phyloP scores from a whole-genome alignment of 148 eudicot genomes.

The Amaranthus hypochondriacus region DNA sequence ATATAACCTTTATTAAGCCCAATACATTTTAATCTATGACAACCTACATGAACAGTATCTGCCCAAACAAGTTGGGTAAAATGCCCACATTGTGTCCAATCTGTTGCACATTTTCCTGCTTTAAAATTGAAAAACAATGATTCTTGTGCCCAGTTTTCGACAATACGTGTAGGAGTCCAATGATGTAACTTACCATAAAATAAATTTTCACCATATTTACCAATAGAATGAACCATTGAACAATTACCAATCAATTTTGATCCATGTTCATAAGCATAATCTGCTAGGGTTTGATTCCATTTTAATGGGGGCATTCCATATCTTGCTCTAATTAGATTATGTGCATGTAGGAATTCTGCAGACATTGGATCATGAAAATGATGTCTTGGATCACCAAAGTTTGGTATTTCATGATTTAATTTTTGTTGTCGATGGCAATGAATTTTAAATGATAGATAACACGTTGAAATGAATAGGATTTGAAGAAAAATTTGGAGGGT shows the following conservation, averaged over 20 bases:
- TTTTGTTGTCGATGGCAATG: neutral
- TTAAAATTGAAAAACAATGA: constrained; percentile 13
- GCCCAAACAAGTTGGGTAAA: constrained; percentile 37
- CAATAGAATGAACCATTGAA: constrained; percentile 24
- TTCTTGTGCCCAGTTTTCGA: constrained; percentile 33
- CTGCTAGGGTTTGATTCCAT: constrained; percentile 23
- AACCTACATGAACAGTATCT: constrained; percentile 26
- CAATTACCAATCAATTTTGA: constrained; percentile 8
- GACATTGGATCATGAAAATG: neutral
- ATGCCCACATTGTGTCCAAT: constrained; percentile 32
- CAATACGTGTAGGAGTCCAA: constrained; percentile 29
- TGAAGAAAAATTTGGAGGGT: constrained; percentile 14
- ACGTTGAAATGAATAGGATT: constrained; percentile 2
- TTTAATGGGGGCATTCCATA: constrained; percentile 20
- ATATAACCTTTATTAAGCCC: constrained; percentile 17
- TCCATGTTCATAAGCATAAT: constrained; percentile 27
- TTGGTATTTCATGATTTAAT: no score
- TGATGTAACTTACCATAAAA: constrained; percentile 29
- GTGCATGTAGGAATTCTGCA: constrained; percentile 27
- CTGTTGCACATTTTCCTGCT: constrained; percentile 7
- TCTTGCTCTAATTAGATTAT: constrained; percentile 24
- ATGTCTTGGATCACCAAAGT: neutral
- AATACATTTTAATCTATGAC: constrained; percentile 16
- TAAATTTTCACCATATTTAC: constrained; percentile 33
- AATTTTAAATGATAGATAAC: neutral